phyloP scores from a whole-genome alignment of 1,139 yeast genomes.

The Taphrina confusa region DNA sequence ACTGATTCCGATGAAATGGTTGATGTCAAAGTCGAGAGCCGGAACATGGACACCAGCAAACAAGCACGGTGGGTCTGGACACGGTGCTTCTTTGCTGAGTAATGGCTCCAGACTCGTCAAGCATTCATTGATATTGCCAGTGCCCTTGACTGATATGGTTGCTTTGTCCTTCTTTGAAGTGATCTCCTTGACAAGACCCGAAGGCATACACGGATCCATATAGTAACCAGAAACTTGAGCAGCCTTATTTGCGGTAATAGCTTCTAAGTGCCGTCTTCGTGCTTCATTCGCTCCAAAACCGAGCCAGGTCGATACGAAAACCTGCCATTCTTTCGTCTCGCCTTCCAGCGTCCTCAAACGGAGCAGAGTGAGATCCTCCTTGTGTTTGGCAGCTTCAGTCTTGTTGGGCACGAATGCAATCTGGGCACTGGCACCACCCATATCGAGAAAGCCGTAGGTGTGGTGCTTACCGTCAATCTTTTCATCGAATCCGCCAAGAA shows the following conservation, averaged over 20 bases:
- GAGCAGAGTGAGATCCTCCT: constrained; percentile 57
- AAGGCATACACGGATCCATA: constrained; percentile 66
- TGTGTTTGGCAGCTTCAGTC: constrained; percentile 58
- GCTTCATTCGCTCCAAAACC: constrained; percentile 80
- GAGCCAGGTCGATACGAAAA: constrained; percentile 71
- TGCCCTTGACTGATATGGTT: constrained; percentile 50
- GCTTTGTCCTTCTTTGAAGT: constrained; percentile 21
- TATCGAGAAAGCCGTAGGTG: constrained; percentile 74
- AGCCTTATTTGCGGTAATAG: constrained; percentile 27
- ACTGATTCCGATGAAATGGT: constrained; percentile 74
- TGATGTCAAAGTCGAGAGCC: constrained; percentile 64
- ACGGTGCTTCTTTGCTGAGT: constrained; percentile 51
- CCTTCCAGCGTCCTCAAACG: constrained; percentile 52
- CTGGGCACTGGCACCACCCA: constrained; percentile 91
- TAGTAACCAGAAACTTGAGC: constrained; percentile 15
- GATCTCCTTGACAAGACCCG: constrained; percentile 43
- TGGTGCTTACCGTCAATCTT: constrained; percentile 55
- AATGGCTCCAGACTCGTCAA: constrained; percentile 57
- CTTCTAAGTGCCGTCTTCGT: constrained; percentile 53
- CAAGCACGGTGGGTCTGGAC: constrained; percentile 51
- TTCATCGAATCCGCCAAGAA: constrained; percentile 60
- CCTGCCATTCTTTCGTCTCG: constrained; percentile 51
- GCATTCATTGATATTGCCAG: constrained; percentile 63
- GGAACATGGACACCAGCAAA: constrained; percentile 57
- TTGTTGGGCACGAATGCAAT: constrained; percentile 72